These are phyloP conservation scores for Lasiodiplodia sp. DNA, from an alignment of 2,329 filamentous ascomycete species.

Conservation along the genomic window DNA sequence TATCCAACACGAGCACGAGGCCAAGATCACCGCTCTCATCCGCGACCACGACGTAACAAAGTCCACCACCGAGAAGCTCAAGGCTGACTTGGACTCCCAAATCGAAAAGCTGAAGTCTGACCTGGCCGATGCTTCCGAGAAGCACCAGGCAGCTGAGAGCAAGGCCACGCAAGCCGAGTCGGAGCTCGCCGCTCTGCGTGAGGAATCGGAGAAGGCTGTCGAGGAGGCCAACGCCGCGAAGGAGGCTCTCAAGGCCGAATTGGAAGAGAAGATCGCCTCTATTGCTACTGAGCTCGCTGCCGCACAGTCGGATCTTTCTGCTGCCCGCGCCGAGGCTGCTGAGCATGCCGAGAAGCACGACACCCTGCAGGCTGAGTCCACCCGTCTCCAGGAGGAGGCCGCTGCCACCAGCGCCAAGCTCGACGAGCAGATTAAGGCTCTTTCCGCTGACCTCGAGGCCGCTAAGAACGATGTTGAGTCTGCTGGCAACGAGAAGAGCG, in stretches of 20 bases:
- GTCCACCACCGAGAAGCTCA: slow-evolving; percentile 20
- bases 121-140: slow-evolving; percentile 16
- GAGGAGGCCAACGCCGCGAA: slow-evolving; percentile 27
- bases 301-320: slow-evolving; percentile 26
- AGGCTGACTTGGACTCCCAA: slow-evolving; percentile 28
- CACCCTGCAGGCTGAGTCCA: slow-evolving; percentile 27
- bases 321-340: slow-evolving; percentile 18
- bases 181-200: slow-evolving; percentile 17
- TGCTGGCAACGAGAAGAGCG: slow-evolving; percentile 4
- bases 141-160: slow-evolving; percentile 26
- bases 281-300: slow-evolving; percentile 29
- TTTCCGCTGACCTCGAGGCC: slow-evolving; percentile 38
- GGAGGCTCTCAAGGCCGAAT: slow-evolving; percentile 28
- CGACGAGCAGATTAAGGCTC: slow-evolving; percentile 41
- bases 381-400: slow-evolving; percentile 27
- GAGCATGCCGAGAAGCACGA: slow-evolving; percentile 39
- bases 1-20: slow-evolving; percentile 31
- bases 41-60: slow-evolving; percentile 30
- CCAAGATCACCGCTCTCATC: slow-evolving; percentile 30
- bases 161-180: slow-evolving; percentile 14
- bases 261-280: slow-evolving; percentile 29
- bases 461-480: slow-evolving; percentile 33
- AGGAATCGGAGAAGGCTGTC: slow-evolving; percentile 21
- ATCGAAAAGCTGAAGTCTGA: slow-evolving; percentile 30
- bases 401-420: slow-evolving; percentile 31